Conservation (phyloP, 1,284 basidiomycete genomes). For the Austropuccinia psidii region DNA sequence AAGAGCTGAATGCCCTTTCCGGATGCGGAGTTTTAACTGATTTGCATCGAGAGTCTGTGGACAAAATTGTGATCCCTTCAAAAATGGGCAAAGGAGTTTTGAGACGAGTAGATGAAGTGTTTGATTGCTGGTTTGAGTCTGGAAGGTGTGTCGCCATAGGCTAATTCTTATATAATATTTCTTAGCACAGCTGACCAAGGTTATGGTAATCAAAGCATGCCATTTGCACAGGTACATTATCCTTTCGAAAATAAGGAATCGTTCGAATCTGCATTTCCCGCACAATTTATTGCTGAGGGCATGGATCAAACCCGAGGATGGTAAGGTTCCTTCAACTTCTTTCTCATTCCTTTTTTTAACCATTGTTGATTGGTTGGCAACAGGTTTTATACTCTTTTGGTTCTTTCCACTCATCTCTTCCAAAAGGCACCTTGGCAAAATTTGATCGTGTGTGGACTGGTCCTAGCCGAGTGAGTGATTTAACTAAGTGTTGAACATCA, state of each 20-base stretch:
- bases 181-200: background rate
- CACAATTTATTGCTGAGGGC: conserved; percentile 97
- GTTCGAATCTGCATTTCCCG: conserved; percentile 74
- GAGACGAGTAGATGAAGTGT: conserved; percentile 88
- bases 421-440: conserved; percentile 96
- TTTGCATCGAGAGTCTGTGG: conserved; percentile 88
- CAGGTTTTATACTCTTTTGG: conserved; percentile 98
- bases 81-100: conserved; percentile 77
- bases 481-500: too few species aligned
- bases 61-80: conserved; percentile 93
- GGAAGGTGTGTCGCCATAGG: conserved; percentile 63
- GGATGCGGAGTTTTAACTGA: conserved; percentile 82
- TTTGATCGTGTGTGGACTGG: conserved; percentile 88
- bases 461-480: conserved; percentile 69
- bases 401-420: conserved; percentile 90
- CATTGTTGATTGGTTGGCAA: conserved; percentile 61
- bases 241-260: conserved; percentile 94
- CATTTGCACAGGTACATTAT: conserved; percentile 94
- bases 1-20: conserved; percentile 77
- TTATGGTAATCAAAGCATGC: conserved; percentile 63
- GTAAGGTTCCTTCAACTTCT: background rate
- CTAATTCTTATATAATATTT: background rate
- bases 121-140: conserved; percentile 99
- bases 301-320: conserved; percentile 52
- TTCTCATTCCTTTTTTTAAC: background rate